Conservation (phyloP, 768 basidiomycete genomes). For the Asterophora parasitica region DNA sequence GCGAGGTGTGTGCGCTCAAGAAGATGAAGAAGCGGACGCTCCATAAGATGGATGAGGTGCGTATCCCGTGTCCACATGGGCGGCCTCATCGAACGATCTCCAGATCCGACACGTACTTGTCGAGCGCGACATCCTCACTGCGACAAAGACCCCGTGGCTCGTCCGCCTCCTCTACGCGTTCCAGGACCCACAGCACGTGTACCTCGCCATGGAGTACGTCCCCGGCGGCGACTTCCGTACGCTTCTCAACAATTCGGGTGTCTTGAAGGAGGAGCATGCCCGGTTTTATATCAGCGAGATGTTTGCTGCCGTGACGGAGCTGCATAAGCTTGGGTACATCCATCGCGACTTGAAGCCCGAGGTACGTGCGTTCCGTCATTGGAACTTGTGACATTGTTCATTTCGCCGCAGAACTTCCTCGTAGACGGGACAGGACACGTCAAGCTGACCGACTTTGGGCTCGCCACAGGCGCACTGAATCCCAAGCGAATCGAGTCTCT, state of each 20-base stretch:
- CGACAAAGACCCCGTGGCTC: constrained; percentile 97
- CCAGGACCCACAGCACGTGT: constrained; percentile 87
- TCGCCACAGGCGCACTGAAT: constrained; percentile 94
- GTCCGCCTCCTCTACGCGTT: constrained; percentile 94
- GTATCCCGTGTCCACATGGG: constrained; percentile 11
- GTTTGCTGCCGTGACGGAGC: constrained; percentile 90
- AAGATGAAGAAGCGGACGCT: constrained; percentile 94
- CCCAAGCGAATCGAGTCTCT: constrained; percentile 92
- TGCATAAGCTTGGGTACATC: constrained; percentile 97
- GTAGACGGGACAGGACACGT: constrained; percentile 95
- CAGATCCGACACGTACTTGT: constrained; percentile 97
- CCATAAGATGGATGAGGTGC: constrained; percentile 97
- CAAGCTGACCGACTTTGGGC: constrained; percentile 95
- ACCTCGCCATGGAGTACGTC: constrained; percentile 99
- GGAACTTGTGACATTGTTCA: background rate
- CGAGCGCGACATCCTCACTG: constrained; percentile 95
- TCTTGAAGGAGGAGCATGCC: constrained; percentile 95
- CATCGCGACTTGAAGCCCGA: constrained; percentile 98
- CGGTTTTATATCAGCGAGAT: constrained; percentile 97
- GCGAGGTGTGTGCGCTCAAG: constrained; percentile 95
- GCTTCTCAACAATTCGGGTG: constrained; percentile 94
- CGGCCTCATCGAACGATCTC: background rate
- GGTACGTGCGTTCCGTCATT: constrained; percentile 38
- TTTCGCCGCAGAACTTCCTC: constrained; percentile 75
- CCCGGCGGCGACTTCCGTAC: constrained; percentile 98